Evolutionary conservation across 805 yeast genomes (phyloP).

Genomic region (Metschnikowia dekortorum): DNA sequence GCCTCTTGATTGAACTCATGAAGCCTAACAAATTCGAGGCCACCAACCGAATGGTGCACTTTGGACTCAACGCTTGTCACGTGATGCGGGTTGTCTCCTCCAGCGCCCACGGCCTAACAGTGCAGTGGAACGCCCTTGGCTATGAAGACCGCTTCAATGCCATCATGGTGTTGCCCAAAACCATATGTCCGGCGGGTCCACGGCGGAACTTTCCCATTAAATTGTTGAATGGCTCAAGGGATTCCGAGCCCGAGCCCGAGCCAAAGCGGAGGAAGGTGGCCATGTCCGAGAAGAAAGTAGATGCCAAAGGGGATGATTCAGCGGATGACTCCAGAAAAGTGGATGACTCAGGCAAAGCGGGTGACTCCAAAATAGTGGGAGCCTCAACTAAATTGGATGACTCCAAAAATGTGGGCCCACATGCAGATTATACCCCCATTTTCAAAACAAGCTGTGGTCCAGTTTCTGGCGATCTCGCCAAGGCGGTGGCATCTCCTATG

Average conservation of each 20-base stretch:
- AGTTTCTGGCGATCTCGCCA: neutral
- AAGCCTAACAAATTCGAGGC: conserved; percentile 25
- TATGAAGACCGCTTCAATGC: conserved; percentile 13
- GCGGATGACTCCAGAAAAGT: no score
- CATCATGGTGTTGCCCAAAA: conserved; percentile 6
- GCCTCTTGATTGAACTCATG: conserved; percentile 22
- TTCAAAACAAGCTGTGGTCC: neutral
- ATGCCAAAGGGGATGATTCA: no score
- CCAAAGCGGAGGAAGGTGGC: neutral
- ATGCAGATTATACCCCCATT: no score
- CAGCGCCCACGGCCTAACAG: neutral
- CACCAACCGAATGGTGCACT: conserved; percentile 16
- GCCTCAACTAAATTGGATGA: no score
- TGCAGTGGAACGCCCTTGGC: conserved; percentile 7
- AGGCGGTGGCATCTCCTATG: neutral
- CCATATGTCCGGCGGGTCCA: neutral
- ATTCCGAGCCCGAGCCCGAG: neutral
- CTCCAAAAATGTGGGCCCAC: no score
- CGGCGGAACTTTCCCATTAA: neutral
- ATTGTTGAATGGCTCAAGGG: no score
- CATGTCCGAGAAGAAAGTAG: no score
- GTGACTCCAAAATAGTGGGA: no score
- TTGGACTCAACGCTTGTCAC: conserved; percentile 20
- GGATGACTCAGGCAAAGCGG: neutral
- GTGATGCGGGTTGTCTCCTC: conserved; percentile 9